Conservation (phyloP, 2,329 filamentous ascomycete species). For the Neurospora sp. region DNA sequence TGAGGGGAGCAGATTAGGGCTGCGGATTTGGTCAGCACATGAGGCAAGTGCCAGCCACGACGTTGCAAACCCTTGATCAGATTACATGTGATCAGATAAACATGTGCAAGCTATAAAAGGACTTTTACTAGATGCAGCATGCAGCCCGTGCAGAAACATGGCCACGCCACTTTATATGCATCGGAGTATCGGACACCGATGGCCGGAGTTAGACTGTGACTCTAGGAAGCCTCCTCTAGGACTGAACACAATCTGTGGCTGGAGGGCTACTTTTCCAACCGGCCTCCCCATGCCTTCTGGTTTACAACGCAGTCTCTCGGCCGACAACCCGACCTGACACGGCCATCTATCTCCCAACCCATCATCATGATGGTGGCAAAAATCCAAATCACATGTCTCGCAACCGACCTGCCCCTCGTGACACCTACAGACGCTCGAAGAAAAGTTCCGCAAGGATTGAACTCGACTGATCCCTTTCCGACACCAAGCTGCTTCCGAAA, state of each 20-base stretch:
- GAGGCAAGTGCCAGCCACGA: not conserved
- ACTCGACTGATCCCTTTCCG: not conserved
- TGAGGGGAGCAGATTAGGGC: not conserved
- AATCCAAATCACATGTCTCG: not conserved
- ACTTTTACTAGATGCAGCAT: not conserved
- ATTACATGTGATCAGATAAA: no score
- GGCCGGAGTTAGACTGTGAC: no score
- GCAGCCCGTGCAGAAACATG: not conserved
- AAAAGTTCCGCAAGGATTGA: not conserved
- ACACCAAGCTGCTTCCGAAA: not conserved
- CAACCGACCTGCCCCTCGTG: not conserved
- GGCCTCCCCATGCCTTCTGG: not conserved
- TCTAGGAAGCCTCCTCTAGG: not conserved
- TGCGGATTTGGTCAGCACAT: not conserved
- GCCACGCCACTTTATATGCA: not conserved
- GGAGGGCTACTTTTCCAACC: no score
- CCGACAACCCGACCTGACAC: not conserved
- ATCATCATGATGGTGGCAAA: no score
- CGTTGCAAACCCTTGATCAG: no score
- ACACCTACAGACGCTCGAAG: not conserved
- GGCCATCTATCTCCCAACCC: not conserved
- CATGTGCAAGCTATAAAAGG: no score
- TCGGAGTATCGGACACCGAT: not conserved
- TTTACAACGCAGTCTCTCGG: not conserved
- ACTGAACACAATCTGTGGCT: not conserved